Evolutionary conservation across 306 rosid species (phyloP).

Genomic region (Corylus americana): DNA sequence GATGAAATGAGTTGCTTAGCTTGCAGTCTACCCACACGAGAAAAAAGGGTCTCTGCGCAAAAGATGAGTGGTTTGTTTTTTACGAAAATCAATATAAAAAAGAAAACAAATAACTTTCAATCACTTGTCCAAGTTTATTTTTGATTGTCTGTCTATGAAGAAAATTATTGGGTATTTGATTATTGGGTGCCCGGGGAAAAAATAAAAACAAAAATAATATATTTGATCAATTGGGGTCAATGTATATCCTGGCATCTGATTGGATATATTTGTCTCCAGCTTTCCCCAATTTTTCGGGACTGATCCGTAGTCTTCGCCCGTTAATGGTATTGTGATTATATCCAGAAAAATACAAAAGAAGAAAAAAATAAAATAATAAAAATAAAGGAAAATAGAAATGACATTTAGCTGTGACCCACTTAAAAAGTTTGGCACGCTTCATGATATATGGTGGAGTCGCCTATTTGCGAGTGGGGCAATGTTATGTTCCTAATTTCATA

Average conservation of each 20-base stretch:
- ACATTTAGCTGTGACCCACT: conserved; percentile 24
- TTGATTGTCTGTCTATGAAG: neutral
- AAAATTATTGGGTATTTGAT: neutral
- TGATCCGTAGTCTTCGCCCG: neutral
- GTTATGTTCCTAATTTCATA: neutral
- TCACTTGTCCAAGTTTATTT: neutral
- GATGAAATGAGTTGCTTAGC: conserved; percentile 42
- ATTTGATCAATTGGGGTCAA: neutral
- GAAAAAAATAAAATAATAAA: neutral
- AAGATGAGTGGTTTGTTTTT: neutral
- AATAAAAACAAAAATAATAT: neutral
- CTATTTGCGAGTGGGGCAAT: conserved; percentile 14
- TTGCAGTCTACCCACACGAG: conserved; percentile 36
- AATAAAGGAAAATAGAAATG: conserved; percentile 10
- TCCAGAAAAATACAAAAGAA: neutral
- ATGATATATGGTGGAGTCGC: conserved; percentile 8
- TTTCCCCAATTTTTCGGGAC: neutral
- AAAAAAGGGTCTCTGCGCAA: neutral
- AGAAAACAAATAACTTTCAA: neutral
- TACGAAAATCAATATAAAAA: neutral
- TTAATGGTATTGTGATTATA: neutral
- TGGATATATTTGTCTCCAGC: neutral
- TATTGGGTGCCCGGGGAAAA: neutral
- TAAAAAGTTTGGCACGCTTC: conserved; percentile 16
- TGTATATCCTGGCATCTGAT: neutral